phyloP scores from a whole-genome alignment of 2,329 filamentous ascomycete species.

The Penicillium sp. region DNA sequence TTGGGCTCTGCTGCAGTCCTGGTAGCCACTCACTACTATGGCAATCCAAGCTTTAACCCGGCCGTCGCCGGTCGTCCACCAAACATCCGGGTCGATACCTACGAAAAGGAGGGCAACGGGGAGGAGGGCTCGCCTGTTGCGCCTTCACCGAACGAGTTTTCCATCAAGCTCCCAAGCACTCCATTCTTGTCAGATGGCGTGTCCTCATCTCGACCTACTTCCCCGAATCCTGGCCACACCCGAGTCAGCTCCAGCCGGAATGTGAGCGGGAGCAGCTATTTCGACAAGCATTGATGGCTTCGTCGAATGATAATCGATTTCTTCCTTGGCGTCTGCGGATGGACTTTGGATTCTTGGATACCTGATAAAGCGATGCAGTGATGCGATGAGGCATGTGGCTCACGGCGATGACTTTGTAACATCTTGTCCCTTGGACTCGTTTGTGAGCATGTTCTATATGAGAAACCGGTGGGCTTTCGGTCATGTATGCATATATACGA shows the following conservation, averaged over 20 bases:
- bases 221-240: conserved; percentile 46
- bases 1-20: conserved; percentile 74
- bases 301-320: conserved; percentile 1
- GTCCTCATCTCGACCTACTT: conserved; percentile 50
- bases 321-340: not conserved
- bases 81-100: conserved; percentile 57
- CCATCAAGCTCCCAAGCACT: conserved; percentile 43
- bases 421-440: conserved; percentile 3
- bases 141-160: conserved; percentile 41
- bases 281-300: conserved; percentile 30
- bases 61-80: conserved; percentile 48
- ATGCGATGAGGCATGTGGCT: conserved; percentile 3
- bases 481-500: conserved; percentile 27
- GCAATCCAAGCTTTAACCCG: conserved; percentile 43
- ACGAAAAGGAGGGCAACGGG: conserved; percentile 67
- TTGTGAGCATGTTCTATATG: conserved; percentile 9
- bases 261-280: conserved; percentile 33
- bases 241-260: conserved; percentile 38
- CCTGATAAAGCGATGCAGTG: conserved; percentile 12
- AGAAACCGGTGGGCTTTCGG: conserved; percentile 6
- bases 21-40: conserved; percentile 79
- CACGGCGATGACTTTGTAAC: conserved; percentile 1
- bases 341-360: conserved; percentile 14
- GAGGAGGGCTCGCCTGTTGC: conserved; percentile 23
- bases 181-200: conserved; percentile 46